Evolutionary conservation across 345 rosid species (phyloP).

Genomic region (Rubroshorea leprosula): DNA sequence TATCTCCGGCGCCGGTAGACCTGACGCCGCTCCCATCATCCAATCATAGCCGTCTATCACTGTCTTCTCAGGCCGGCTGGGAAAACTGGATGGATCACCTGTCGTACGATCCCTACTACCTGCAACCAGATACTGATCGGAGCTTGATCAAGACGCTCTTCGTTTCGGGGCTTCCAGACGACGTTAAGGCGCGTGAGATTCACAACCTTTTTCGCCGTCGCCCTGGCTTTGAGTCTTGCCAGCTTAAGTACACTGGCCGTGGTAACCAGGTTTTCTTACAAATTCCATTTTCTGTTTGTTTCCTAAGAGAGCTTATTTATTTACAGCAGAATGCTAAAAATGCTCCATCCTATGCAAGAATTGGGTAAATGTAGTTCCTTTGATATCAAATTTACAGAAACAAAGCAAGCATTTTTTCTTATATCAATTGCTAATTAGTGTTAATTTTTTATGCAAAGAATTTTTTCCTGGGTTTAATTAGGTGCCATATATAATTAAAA

Average conservation of each 20-base stretch:
- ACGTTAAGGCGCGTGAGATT: slow-evolving; percentile 84
- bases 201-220: slow-evolving; percentile 83
- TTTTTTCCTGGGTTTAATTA: too few species aligned
- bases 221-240: slow-evolving; percentile 68
- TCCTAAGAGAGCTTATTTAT: slow-evolving; percentile 6
- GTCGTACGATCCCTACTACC: slow-evolving; percentile 58
- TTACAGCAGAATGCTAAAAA: background rate
- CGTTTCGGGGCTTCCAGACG: slow-evolving; percentile 84
- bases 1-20: too few species aligned
- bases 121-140: slow-evolving; percentile 30
- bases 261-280: slow-evolving; percentile 61
- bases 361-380: background rate
- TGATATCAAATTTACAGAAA: too few species aligned
- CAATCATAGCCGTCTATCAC: background rate
- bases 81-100: slow-evolving; percentile 42
- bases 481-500: too few species aligned
- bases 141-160: slow-evolving; percentile 65
- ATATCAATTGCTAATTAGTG: too few species aligned
- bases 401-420: too few species aligned
- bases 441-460: too few species aligned
- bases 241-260: slow-evolving; percentile 91
- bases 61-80: background rate
- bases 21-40: background rate
- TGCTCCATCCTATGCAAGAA: background rate
- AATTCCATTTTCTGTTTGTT: slow-evolving; percentile 15